These are phyloP conservation scores for Cercospora beticola DNA, from an alignment of 2,329 filamentous ascomycete genomes.

Conservation along the genomic window DNA sequence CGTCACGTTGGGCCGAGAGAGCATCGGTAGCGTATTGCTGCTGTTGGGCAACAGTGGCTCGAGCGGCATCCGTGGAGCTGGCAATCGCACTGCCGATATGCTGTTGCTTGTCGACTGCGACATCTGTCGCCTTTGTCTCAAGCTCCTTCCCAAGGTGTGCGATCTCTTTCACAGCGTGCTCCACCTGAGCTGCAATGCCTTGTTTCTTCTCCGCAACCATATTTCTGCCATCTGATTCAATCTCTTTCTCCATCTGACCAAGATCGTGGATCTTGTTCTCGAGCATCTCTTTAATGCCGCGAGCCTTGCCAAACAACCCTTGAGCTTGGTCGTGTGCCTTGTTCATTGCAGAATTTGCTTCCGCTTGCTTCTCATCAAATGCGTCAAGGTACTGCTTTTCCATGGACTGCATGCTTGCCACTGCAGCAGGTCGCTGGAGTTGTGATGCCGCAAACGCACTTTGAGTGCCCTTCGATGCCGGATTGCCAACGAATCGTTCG, in stretches of 20 bases:
- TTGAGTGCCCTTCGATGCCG: neutral
- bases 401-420: neutral
- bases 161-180: constrained; percentile 18
- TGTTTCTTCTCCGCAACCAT: constrained; percentile 23
- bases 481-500: constrained; percentile 22
- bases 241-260: constrained; percentile 26
- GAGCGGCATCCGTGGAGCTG: constrained; percentile 11
- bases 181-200: constrained; percentile 14
- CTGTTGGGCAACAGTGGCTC: constrained; percentile 8
- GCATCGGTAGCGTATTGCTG: constrained; percentile 1
- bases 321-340: constrained; percentile 19
- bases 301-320: constrained; percentile 17
- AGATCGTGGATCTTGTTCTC: constrained; percentile 25
- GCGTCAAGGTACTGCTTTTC: constrained; percentile 5
- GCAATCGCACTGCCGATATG: neutral
- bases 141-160: constrained; percentile 20
- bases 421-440: neutral
- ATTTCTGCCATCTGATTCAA: constrained; percentile 18
- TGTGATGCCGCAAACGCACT: neutral
- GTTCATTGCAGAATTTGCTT: constrained; percentile 17
- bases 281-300: constrained; percentile 19
- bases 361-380: constrained; percentile 20
- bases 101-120: constrained; percentile 11
- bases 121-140: constrained; percentile 14
- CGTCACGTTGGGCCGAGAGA: neutral